Evolutionary conservation across 129 eudicot species (phyloP).

Genomic region (Oenanthe sinensis): DNA sequence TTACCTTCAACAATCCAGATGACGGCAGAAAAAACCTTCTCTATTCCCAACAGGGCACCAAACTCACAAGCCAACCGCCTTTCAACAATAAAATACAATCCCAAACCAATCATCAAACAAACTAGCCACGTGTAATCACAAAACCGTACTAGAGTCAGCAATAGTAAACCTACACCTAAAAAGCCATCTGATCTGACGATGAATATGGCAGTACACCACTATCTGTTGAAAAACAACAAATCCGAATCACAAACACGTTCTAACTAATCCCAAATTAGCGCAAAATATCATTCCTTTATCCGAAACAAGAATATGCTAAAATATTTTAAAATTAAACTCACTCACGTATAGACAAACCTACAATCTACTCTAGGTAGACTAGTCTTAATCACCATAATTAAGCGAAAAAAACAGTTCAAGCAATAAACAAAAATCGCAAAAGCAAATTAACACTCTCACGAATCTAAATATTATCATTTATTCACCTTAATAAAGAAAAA

Average conservation of each 20-base stretch:
- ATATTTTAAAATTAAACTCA: not conserved
- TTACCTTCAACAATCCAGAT: slow-evolving; percentile 27
- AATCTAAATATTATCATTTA: not conserved
- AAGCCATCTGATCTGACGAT: slow-evolving; percentile 27
- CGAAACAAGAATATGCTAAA: too few species aligned
- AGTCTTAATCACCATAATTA: not conserved
- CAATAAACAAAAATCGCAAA: not conserved
- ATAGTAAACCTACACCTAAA: slow-evolving; percentile 14
- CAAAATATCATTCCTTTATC: too few species aligned
- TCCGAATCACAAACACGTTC: not conserved
- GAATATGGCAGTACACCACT: slow-evolving; percentile 7
- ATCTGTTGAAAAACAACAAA: slow-evolving; percentile 17
- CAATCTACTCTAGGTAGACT: not conserved
- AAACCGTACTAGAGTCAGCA: not conserved
- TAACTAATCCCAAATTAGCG: too few species aligned
- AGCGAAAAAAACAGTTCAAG: not conserved
- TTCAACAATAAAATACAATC: slow-evolving; percentile 1
- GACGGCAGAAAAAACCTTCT: slow-evolving; percentile 34
- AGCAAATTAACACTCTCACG: not conserved
- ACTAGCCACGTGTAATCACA: slow-evolving; percentile 8
- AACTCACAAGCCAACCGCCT: slow-evolving; percentile 30
- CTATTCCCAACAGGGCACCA: slow-evolving; percentile 38
- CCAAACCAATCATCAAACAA: slow-evolving; percentile 25
- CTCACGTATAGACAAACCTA: not conserved
- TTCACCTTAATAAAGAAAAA: not conserved